Conservation (phyloP, 768 basidiomycete species). For the Lactarius pseudohatsudake region DNA sequence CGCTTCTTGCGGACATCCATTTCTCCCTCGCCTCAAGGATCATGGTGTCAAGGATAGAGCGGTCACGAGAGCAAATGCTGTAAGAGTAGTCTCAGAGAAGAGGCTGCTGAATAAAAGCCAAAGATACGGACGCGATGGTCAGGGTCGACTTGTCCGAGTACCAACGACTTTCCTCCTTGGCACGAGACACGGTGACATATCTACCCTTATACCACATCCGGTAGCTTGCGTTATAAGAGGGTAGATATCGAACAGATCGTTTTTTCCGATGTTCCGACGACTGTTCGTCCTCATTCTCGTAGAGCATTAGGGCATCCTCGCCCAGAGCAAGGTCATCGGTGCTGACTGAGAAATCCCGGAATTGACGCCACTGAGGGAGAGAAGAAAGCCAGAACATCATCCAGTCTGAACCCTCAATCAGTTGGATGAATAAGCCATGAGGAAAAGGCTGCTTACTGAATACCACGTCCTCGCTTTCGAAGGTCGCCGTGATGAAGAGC, state of each 20-base stretch:
- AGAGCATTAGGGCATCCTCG: slow-evolving; percentile 34
- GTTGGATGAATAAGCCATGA: slow-evolving; percentile 11
- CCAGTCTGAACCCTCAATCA: slow-evolving; percentile 49
- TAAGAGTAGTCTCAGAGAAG: slow-evolving; percentile 8
- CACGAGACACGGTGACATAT: slow-evolving; percentile 37
- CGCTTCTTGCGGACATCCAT: slow-evolving; percentile 11
- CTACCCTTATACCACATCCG: slow-evolving; percentile 49
- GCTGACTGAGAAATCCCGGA: slow-evolving; percentile 53
- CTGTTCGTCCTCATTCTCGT: slow-evolving; percentile 15
- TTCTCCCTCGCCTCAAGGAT: slow-evolving; percentile 26
- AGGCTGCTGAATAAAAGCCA: neutral
- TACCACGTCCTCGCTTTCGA: slow-evolving; percentile 57
- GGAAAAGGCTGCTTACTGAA: slow-evolving; percentile 45
- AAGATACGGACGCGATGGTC: slow-evolving; percentile 42
- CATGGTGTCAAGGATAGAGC: slow-evolving; percentile 26
- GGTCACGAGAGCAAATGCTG: slow-evolving; percentile 24
- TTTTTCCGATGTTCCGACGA: slow-evolving; percentile 14
- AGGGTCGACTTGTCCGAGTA: slow-evolving; percentile 43
- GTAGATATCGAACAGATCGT: slow-evolving; percentile 43
- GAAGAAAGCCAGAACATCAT: slow-evolving; percentile 67
- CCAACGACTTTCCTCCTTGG: slow-evolving; percentile 37
- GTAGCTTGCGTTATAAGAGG: slow-evolving; percentile 42
- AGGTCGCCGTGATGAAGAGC: slow-evolving; percentile 62
- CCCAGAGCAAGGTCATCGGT: slow-evolving; percentile 45
- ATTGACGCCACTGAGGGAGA: slow-evolving; percentile 58